Base-by-base conservation (phyloP, 306 rosid genomes). In the Phaseolus lunatus region DNA sequence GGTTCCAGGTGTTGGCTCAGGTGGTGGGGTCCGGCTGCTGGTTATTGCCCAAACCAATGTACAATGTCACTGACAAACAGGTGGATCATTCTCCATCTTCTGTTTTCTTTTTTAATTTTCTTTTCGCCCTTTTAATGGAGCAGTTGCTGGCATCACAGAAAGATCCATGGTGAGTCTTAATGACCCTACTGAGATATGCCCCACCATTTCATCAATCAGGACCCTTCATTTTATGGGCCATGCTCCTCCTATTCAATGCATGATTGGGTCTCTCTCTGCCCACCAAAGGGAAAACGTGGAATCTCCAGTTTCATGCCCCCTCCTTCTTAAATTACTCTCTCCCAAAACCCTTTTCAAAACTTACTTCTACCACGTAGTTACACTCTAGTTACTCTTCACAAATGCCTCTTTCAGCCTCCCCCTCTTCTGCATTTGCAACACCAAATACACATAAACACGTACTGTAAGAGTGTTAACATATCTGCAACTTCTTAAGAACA, bases 11-110 rank as follows among this genome's bases (percentile, higher is more conserved):
- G 96, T 90, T 85, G 89, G 83, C 83, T 86, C 97, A 86, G 91
- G 96, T 89, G 89, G 89, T 74, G 81, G 97, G 96, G 70, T 77
- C 92, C 49, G 7, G 66, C 1, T 90, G 87, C 85, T 83, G 92
- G 85, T 86, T 82, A 78, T 89, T 87, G 88, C 86, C 92, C 84
- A 37, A 88, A 88, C 96, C 97, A 87, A 80, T 89, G 87, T 89
- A 87, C 93, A 82, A 89, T 83, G 89, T 88, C 93, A 89, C 96
- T 93, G 97, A 93, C 97, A 89, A 91, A 90, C 98, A 90, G 98
- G 98, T 93, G 98, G 96, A 93, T 92, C 97, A 94, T 91, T 92
- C 86, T 81, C 84, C 86, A 74, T 82, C 85, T 73, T 81, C 83
- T 70, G 61, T 73, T 70, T 77, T 67, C 37, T 20, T 27, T 68